Percentiles rank a stretch among this genome's conserved stretches.
These are phyloP conservation scores for Fagus sylvatica DNA, from an alignment of 306 rosid species.

Conservation along the genomic window DNA sequence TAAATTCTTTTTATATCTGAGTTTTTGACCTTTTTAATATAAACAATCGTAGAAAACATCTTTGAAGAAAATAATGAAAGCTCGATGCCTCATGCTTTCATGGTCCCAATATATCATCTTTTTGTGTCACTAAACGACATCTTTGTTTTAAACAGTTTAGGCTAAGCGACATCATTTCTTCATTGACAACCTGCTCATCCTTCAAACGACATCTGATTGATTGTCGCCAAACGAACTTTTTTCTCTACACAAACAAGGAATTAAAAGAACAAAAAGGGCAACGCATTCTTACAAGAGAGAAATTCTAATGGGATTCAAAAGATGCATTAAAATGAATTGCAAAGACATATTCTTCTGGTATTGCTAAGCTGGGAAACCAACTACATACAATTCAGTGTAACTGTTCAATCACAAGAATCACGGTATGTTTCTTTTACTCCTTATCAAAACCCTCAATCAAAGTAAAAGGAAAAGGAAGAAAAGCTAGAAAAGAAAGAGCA, in stretches of 20 bases:
- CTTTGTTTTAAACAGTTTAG: neutral
- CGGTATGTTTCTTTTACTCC: conserved; percentile 19
- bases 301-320: neutral
- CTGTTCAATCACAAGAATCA: conserved; percentile 6
- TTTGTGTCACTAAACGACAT: neutral
- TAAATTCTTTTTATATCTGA: too few relatives aligned
- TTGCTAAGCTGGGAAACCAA: conserved; percentile 10
- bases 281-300: neutral
- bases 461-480: neutral
- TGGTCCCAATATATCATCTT: neutral
- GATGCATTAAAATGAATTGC: neutral
- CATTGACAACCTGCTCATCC: neutral
- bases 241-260: neutral
- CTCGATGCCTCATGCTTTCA: too few relatives aligned
- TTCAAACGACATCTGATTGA: neutral
- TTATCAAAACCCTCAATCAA: conserved; percentile 2
- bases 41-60: too few relatives aligned
- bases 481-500: conserved; percentile 7
- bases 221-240: neutral
- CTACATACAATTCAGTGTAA: conserved; percentile 5
- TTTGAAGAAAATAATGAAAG: too few relatives aligned
- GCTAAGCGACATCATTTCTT: too few relatives aligned
- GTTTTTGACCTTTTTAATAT: too few relatives aligned
- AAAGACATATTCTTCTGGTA: conserved; percentile 2
- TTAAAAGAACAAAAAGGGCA: neutral